phyloP scores from a whole-genome alignment of 2,329 filamentous ascomycete genomes.

The Alternaria sp. region DNA sequence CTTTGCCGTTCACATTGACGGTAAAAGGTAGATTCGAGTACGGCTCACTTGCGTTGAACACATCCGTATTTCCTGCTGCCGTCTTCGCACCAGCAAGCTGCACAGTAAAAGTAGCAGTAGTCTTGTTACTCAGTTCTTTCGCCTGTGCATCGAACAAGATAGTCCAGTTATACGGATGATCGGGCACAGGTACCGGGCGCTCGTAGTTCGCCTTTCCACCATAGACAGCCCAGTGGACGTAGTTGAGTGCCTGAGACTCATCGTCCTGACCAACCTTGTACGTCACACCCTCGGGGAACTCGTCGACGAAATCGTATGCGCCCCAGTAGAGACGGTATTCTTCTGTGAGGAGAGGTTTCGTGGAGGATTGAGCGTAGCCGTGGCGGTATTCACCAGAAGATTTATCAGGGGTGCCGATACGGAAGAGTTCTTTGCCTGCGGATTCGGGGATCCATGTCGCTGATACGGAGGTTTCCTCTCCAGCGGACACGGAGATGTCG shows the following conservation, averaged over 20 bases:
- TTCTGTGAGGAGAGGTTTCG: conserved; percentile 58
- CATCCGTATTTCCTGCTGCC: conserved; percentile 69
- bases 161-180: conserved; percentile 38
- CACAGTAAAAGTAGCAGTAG: conserved; percentile 67
- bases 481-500: conserved; percentile 56
- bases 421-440: conserved; percentile 67
- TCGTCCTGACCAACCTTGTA: conserved; percentile 64
- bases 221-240: conserved; percentile 72
- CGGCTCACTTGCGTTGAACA: conserved; percentile 63
- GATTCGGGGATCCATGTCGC: conserved; percentile 64
- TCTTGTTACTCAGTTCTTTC: conserved; percentile 51
- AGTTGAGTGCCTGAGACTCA: conserved; percentile 63
- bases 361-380: conserved; percentile 62
- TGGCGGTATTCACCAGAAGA: conserved; percentile 68
- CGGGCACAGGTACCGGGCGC: conserved; percentile 55
- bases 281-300: conserved; percentile 67
- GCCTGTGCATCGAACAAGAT: conserved; percentile 25
- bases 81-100: conserved; percentile 71
- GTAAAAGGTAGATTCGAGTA: conserved; percentile 64
- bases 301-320: conserved; percentile 65
- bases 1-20: conserved; percentile 58
- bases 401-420: conserved; percentile 70
- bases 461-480: conserved; percentile 45
- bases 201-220: conserved; percentile 63
- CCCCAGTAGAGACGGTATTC: conserved; percentile 71